Evolutionary conservation across 768 basidiomycete species (phyloP).

Genomic region (Trametes cinnabarina): DNA sequence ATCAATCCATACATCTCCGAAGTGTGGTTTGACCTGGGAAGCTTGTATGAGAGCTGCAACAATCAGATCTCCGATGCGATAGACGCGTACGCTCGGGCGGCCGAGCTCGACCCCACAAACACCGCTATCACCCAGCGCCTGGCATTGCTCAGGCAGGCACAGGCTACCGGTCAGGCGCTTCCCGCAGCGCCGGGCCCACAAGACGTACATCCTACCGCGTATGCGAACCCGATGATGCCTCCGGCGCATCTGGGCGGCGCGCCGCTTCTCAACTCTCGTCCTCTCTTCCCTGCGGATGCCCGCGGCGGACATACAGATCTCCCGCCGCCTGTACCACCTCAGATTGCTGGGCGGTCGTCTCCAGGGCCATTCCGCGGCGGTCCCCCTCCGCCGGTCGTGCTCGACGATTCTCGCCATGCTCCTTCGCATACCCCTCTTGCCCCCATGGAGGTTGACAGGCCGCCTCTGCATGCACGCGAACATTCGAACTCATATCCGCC

Average conservation of each 20-base stretch:
- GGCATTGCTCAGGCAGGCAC: constrained; percentile 74
- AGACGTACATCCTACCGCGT: constrained; percentile 95
- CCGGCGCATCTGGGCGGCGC: constrained; percentile 67
- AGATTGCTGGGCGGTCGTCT: constrained; percentile 37
- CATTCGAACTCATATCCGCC: constrained; percentile 39
- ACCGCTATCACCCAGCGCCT: constrained; percentile 78
- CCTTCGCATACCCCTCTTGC: constrained; percentile 71
- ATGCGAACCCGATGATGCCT: constrained; percentile 74
- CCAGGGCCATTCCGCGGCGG: constrained; percentile 81
- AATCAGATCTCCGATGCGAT: constrained; percentile 99
- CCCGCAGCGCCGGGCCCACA: constrained; percentile 91
- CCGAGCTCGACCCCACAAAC: constrained; percentile 89
- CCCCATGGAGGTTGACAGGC: constrained; percentile 59
- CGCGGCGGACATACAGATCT: constrained; percentile 44
- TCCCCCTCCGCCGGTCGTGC: constrained; percentile 76
- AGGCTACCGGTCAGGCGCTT: constrained; percentile 67
- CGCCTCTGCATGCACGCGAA: constrained; percentile 48
- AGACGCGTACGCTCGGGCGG: constrained; percentile 94
- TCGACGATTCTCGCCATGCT: constrained; percentile 70
- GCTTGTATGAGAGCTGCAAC: constrained; percentile 96
- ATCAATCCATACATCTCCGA: constrained; percentile 97
- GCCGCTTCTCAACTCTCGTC: constrained; percentile 54
- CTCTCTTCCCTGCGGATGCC: constrained; percentile 65
- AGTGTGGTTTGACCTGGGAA: constrained; percentile 97
- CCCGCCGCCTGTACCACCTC: constrained; percentile 59